A percentile compares a stretch with the other conserved stretches of the same genome.
Conservation (phyloP, 2,329 filamentous ascomycete species). For the Coniosporium tulheliwenetii region DNA sequence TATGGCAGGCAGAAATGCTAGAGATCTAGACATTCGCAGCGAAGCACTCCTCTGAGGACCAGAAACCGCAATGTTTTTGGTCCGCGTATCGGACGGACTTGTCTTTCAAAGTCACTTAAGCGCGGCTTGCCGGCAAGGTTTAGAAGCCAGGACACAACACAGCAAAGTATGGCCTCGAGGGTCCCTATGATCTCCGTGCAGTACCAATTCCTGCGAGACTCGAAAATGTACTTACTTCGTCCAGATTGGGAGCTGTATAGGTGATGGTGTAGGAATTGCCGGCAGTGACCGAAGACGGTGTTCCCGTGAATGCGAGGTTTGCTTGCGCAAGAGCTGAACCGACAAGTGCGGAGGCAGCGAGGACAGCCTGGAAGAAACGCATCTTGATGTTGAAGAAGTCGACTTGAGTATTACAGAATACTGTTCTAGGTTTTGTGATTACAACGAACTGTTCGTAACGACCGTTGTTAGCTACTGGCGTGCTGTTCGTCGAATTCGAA, state of each 20-base stretch:
- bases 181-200: conserved; percentile 2
- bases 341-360: conserved; percentile 28
- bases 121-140: conserved; percentile 3
- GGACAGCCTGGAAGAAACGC: conserved; percentile 33
- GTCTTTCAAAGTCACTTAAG: not conserved
- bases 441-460: too few species aligned
- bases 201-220: not conserved
- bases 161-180: too few species aligned
- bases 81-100: too few species aligned
- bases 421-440: too few species aligned
- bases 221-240: conserved; percentile 6
- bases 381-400: conserved; percentile 23
- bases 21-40: too few species aligned
- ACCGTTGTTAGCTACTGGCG: too few species aligned
- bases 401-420: not conserved
- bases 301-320: conserved; percentile 35
- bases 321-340: conserved; percentile 30
- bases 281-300: conserved; percentile 29
- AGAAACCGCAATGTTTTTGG: too few species aligned
- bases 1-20: not conserved
- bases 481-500: too few species aligned
- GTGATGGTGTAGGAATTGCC: conserved; percentile 33
- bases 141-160: conserved; percentile 1
- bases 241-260: conserved; percentile 28
- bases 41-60: too few species aligned